These are phyloP conservation scores for Penicillium silybi DNA, from an alignment of 495 filamentous ascomycete genomes.

Conservation along the genomic window DNA sequence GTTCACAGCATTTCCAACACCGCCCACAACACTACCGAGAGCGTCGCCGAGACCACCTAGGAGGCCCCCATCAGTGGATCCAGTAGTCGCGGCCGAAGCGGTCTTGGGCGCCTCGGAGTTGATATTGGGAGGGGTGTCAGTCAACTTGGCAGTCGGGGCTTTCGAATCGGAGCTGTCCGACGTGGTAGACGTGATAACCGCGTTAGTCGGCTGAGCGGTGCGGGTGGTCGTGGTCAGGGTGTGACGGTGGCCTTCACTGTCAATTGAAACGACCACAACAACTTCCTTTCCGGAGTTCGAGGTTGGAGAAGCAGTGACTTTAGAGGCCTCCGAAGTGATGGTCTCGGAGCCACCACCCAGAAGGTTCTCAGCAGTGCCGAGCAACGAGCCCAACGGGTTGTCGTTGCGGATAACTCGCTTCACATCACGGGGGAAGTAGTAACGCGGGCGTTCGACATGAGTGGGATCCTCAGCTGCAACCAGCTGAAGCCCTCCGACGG, in stretches of 20 bases:
- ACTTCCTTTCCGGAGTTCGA: conserved; percentile 12
- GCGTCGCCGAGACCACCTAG: background rate
- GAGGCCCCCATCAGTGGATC: background rate
- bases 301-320: background rate
- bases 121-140: background rate
- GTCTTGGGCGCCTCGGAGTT: conserved; percentile 1
- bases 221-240: conserved; percentile 17
- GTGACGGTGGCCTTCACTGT: conserved; percentile 12
- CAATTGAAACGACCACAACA: conserved; percentile 21
- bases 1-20: no score
- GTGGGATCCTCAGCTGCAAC: conserved; percentile 22
- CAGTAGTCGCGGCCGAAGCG: background rate
- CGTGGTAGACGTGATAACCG: conserved; percentile 7
- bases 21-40: background rate
- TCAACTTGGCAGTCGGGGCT: background rate
- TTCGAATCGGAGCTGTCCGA: background rate
- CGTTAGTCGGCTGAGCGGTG: conserved; percentile 16
- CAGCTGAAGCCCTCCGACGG: conserved; percentile 35
- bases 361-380: background rate
- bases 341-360: background rate
- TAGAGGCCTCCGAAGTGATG: background rate
- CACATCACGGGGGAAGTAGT: conserved; percentile 44
- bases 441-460: conserved; percentile 38
- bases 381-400: conserved; percentile 1
- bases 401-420: conserved; percentile 37